Evolutionary conservation across 139 green algal genomes (phyloP).

Genomic region (Chlamydomonas sphaeroides): DNA sequence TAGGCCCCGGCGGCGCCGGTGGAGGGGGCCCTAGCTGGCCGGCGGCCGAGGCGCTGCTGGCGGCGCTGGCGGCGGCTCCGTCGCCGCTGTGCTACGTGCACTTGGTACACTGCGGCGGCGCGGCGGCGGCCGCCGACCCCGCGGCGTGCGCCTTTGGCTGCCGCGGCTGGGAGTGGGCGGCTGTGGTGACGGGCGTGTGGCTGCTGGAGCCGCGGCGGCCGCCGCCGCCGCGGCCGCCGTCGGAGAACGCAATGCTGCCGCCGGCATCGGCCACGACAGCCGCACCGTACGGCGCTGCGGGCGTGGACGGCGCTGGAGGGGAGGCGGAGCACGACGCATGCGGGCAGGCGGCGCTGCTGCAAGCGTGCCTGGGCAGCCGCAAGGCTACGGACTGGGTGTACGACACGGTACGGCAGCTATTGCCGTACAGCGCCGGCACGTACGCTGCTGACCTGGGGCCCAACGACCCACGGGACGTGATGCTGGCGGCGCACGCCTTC

Average conservation of each 20-base stretch:
- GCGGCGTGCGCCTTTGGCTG: not conserved
- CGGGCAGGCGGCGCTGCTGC: not conserved
- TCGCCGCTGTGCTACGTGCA: conserved; percentile 3
- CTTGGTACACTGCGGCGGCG: conserved; percentile 5
- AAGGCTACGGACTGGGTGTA: not conserved
- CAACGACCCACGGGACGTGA: not conserved
- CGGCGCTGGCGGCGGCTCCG: not conserved
- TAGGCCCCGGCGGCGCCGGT: not conserved
- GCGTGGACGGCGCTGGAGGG: too few species aligned
- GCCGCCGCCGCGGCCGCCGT: too few species aligned
- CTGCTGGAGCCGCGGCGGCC: not conserved
- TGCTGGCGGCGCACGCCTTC: not conserved
- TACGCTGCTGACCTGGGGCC: not conserved
- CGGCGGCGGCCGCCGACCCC: not conserved
- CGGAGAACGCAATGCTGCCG: too few species aligned
- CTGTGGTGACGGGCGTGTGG: not conserved
- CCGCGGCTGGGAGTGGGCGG: conserved; percentile 7
- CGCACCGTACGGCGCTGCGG: too few species aligned
- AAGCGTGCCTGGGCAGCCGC: not conserved
- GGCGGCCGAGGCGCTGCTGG: not conserved
- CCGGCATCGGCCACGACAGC: too few species aligned
- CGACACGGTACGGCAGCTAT: not conserved
- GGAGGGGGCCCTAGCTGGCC: not conserved
- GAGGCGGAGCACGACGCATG: too few species aligned
- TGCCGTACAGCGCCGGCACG: conserved; percentile 10